Evolutionary conservation across 177 flowering plant genomes (phyloP).

Genomic region (Vitis hybrid): DNA sequence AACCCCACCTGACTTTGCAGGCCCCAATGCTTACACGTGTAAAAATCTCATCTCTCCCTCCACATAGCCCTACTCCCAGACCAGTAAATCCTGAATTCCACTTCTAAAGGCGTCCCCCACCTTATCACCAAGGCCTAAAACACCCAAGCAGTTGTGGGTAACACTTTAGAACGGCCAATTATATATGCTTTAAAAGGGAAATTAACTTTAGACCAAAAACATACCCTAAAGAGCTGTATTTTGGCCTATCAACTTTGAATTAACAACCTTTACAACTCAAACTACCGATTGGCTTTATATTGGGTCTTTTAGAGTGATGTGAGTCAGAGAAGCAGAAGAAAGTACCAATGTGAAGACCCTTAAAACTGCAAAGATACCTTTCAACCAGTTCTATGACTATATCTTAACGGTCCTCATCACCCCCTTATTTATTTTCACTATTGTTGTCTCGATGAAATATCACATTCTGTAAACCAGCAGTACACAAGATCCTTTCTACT

Average conservation of each 20-base stretch:
- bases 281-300: too few species aligned
- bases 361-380: constrained; percentile 8
- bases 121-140: too few species aligned
- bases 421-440: not conserved
- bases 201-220: too few species aligned
- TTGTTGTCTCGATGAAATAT: not conserved
- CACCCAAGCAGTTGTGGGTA: too few species aligned
- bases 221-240: not conserved
- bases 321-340: constrained; percentile 11
- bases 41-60: not conserved
- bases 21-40: not conserved
- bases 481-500: too few species aligned
- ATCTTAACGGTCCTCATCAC: not conserved
- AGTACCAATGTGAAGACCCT: constrained; percentile 9
- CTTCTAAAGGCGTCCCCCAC: too few species aligned
- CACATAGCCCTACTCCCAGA: too few species aligned
- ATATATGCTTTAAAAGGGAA: too few species aligned
- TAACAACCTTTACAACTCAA: not conserved
- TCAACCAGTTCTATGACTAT: not conserved
- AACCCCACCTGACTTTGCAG: constrained; percentile 1
- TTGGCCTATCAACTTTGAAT: not conserved
- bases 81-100: not conserved
- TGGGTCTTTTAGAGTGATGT: not conserved
- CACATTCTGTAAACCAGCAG: constrained; percentile 1
- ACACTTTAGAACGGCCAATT: too few species aligned